Base-by-base conservation (phyloP, 805 yeast genomes). In the Candida insectalens region DNA sequence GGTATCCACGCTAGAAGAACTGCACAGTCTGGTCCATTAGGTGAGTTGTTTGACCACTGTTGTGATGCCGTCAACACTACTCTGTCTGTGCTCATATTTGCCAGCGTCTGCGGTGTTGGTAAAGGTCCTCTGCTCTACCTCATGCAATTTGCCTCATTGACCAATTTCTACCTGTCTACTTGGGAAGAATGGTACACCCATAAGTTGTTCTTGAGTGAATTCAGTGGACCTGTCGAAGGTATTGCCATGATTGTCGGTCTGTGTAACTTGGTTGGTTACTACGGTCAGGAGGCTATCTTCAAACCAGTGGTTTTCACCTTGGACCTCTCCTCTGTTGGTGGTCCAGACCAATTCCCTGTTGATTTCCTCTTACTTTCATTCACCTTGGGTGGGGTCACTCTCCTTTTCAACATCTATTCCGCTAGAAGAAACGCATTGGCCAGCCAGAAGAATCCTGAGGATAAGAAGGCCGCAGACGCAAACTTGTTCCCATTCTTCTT, bases 101-200 rank as follows among this genome's bases (percentile, higher is more conserved):
- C 74, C 3, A 77, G 94, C 0, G 85, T 77, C n/a, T 62, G 81
- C 33, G 82, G 83, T 23, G 63, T 80, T 46, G 95, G 95, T 0
- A 75, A 72, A 50, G 70, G 82, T 4, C 71, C 77, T 63, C 44
- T 68, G 40, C 54, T 79, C 29, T 50, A 79, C 36, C 36, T 82
- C 29, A 61, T 85, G 3, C 87, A 83, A 45, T 77, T 82, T 53
- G 85, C 83, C 4, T 63, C 83, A 2, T 66, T 83, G 34, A 72
- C 80, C 40, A 88, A 88, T 56, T 89, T 88, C 55, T 88, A 87
- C 53, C 53, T 83, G 32, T 78, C 94, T 25, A 88, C 96, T 1
- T 88, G 96, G 96, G 97, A 88, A 59, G 96, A 87, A 53, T 88
- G 74, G 55, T 89, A 87, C 52, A 88, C 96, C 1, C 94, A 85